Percentiles rank a stretch among this genome's conserved stretches.
Conservation (phyloP, 441 rosid genomes). For the Omphalea diandra region DNA sequence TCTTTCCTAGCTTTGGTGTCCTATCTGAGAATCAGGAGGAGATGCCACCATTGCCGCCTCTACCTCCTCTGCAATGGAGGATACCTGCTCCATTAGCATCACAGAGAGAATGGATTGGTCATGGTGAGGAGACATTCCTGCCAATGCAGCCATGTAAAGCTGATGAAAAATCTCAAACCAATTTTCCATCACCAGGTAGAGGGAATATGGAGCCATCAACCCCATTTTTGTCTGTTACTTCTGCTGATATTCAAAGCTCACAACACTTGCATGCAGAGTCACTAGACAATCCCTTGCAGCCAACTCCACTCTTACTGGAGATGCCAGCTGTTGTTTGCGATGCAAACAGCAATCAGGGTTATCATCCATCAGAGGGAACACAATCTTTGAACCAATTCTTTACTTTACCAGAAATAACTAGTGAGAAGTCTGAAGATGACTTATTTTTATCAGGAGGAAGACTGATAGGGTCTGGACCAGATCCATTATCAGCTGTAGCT, state of each 20-base stretch:
- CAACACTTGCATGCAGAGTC: slow-evolving; percentile 28
- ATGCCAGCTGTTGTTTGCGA: slow-evolving; percentile 28
- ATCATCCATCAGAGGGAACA: slow-evolving; percentile 24
- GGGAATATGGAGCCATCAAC: slow-evolving; percentile 24
- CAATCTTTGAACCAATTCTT: slow-evolving; percentile 33
- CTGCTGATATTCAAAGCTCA: slow-evolving; percentile 28
- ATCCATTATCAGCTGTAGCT: slow-evolving; percentile 22
- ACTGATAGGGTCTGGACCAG: slow-evolving; percentile 28
- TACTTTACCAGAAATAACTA: slow-evolving; percentile 26
- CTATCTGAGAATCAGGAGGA: slow-evolving; percentile 48
- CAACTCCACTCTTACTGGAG: slow-evolving; percentile 32
- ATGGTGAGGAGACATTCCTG: slow-evolving; percentile 31
- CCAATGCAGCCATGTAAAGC: slow-evolving; percentile 29
- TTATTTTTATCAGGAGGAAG: slow-evolving; percentile 27
- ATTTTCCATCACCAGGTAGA: slow-evolving; percentile 31
- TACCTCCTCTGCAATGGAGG: slow-evolving; percentile 93
- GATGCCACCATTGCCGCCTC: slow-evolving; percentile 84
- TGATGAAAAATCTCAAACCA: slow-evolving; percentile 34
- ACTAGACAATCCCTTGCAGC: slow-evolving; percentile 29
- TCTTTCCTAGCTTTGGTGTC: slow-evolving; percentile 37
- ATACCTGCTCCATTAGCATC: slow-evolving; percentile 37
- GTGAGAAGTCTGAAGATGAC: slow-evolving; percentile 32
- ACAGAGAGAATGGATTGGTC: slow-evolving; percentile 36
- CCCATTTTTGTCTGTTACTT: slow-evolving; percentile 21
- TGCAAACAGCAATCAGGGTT: slow-evolving; percentile 24